Percentiles rank a stretch among this genome's conserved stretches.
Conservation (phyloP, 352 stramenopile species). For the Phytophthora sojae region DNA sequence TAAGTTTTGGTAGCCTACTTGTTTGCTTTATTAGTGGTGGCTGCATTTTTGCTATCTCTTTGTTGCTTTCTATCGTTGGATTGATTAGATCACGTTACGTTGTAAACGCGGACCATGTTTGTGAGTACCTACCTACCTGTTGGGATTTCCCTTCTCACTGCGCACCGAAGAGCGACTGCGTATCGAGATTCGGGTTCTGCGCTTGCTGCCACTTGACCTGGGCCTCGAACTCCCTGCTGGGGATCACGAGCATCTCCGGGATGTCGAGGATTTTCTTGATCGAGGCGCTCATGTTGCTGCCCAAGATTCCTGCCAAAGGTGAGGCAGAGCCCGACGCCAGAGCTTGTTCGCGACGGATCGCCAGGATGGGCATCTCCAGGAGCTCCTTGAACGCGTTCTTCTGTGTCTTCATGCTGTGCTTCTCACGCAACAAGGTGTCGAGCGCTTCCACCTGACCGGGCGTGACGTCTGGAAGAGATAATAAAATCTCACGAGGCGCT, state of each 20-base stretch:
- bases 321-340: constrained; percentile 44
- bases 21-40: constrained; percentile 22
- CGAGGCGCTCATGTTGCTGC: constrained; percentile 32
- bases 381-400: constrained; percentile 88
- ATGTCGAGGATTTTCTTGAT: constrained; percentile 71
- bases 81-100: constrained; percentile 11
- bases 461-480: constrained; percentile 65
- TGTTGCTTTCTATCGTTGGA: constrained; percentile 26
- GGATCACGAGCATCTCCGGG: constrained; percentile 70
- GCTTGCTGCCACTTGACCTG: constrained; percentile 58
- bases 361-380: constrained; percentile 70
- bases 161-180: constrained; percentile 57
- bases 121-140: neutral
- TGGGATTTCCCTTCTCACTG: constrained; percentile 26
- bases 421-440: constrained; percentile 66
- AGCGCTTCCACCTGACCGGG: constrained; percentile 50
- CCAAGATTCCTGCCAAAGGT: constrained; percentile 38
- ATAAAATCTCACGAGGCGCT: constrained; percentile 60
- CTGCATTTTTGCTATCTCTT: constrained; percentile 12
- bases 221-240: constrained; percentile 57
- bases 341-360: constrained; percentile 49
- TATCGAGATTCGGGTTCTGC: constrained; percentile 57
- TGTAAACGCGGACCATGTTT: constrained; percentile 8
- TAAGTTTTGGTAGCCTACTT: neutral
- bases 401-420: constrained; percentile 83